Evolutionary conservation across 2,329 filamentous ascomycete species (phyloP).

Genomic region (Colletotrichum shisoi): DNA sequence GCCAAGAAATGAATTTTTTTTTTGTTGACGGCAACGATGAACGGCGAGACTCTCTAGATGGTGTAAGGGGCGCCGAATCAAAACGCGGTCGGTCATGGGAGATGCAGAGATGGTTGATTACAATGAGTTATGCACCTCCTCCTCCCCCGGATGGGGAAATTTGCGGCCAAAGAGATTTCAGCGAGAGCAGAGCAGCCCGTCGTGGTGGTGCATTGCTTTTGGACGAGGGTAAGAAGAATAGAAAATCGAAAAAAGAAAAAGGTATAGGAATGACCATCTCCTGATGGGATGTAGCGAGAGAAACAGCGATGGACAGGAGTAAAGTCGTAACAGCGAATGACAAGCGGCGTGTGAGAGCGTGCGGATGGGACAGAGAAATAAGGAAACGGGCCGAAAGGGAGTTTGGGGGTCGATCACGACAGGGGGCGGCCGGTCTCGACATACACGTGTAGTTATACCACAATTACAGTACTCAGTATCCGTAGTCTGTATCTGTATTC

Average conservation of each 20-base stretch:
- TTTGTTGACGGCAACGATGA: not conserved
- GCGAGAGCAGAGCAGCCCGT: not conserved
- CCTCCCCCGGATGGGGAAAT: not conserved
- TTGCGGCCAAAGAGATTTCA: not conserved
- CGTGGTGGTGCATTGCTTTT: not conserved
- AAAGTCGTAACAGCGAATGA: constrained; percentile 19
- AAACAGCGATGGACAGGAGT: constrained; percentile 23
- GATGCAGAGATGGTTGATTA: not conserved
- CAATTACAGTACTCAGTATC: too few relatives aligned
- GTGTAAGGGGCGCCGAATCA: constrained; percentile 11
- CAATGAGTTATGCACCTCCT: not conserved
- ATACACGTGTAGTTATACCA: too few relatives aligned
- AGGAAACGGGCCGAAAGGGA: constrained; percentile 35
- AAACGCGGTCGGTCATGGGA: not conserved
- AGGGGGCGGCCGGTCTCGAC: not conserved
- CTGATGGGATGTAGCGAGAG: constrained; percentile 16
- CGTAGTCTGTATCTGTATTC: too few relatives aligned
- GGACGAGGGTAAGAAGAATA: constrained; percentile 6
- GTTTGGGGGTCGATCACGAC: constrained; percentile 20
- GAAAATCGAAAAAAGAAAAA: too few relatives aligned
- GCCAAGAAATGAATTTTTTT: not conserved
- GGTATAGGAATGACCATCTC: not conserved
- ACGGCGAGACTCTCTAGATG: not conserved
- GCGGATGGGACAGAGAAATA: not conserved
- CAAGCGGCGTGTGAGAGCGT: not conserved